Evolutionary conservation across 345 rosid species (phyloP), one percentile per base, ranked within the genome.

Genomic region (Mangifera indica): DNA sequence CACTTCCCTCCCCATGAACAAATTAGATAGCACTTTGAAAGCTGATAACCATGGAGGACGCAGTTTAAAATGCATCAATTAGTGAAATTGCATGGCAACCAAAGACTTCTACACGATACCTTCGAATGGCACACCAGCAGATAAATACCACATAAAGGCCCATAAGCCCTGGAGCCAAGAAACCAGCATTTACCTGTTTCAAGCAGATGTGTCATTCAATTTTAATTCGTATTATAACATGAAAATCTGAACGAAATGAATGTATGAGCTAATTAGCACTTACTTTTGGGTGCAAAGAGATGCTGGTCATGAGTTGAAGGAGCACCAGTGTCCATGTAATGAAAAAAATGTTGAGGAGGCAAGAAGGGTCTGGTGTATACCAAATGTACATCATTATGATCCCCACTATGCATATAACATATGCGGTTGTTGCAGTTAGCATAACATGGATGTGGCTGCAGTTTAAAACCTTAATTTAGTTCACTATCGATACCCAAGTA

Each of bases 41-140:
- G 54, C 37, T 44, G 20, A 63, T 22, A 44, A 13, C 7, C 21
- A 65, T 9, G 21, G 22, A 56, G 32, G 48, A 40, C 42, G 20
- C 52, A 15, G 24, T 54, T 22, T 57, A 60, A 24, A 8, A 59
- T 34, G 18, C 69, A 64, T 44, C 25, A 61, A 45, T 54, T 22
- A n/a, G 45, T 17, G 51, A 7, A 14, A 44, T 20, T 14, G 21
- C 18, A 25, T n/a, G 25, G 56, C 18, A 69, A 24, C 45, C 21
- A 29, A 71, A 58, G 42, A 69, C 42, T 45, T 44, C 73, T 52
- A 67, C 67, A 67, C 25, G 72, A 48, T 82, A 81, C 98, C 98
- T 94, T 74, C 98, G 79, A 57, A 92, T 90, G 61, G 97, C 98
- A 61, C 98, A 90, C 98, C 98, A 94, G 80, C 98, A 94, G 29